Base-by-base conservation (phyloP, 441 rosid genomes). In the Isatis lusitanica region DNA sequence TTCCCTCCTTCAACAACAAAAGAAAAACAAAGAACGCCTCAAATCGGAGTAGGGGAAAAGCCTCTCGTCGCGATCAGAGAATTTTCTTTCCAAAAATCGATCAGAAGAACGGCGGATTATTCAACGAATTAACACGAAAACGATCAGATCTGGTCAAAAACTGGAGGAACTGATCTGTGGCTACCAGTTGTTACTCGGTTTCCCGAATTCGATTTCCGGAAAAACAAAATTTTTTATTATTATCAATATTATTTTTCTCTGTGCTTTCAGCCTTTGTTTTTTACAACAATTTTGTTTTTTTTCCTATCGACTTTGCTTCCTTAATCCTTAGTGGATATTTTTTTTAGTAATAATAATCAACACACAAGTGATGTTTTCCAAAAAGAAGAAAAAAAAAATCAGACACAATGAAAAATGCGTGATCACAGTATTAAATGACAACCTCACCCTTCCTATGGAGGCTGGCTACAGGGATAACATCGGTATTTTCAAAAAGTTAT, bases 91-190 rank as follows among this genome's bases (percentile, higher is more conserved):
- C 9, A 6, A 8, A 51, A 51, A 38, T 40, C 18, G 61, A 28
- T 26, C 2, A 6, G 36, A 61, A 42, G 43, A 17, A 38, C 13
- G 28, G 63, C 17, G 63, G 46, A 72, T 52, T 6, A 21, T 21
- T 58, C 31, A 51, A 16, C 64, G 52, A 1, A 5, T 53, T 31
- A 24, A 39, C 21, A 59, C 21, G 58, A 40, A 61, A 61, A 36
- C 67, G 43, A 59, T 75, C 65, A 57, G 80, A 77, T 77, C 80
- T 77, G 73, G 68, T 71, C 73, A 76, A 51, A 42, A 53, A 28
- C 68, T 21, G 72, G 72, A 71, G 11, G 56, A 58, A 71, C 73
- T 77, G 43, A 71, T 76, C 71, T 70, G 71, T 70, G 75, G 79
- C 79, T 70, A 63, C 79, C 62, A 70, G 47, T 76, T 36, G 47